A percentile compares a stretch with the other conserved stretches of the same genome.
phyloP scores from a whole-genome alignment of 2,329 filamentous ascomycete species.

The Fusarium mangiferae region DNA sequence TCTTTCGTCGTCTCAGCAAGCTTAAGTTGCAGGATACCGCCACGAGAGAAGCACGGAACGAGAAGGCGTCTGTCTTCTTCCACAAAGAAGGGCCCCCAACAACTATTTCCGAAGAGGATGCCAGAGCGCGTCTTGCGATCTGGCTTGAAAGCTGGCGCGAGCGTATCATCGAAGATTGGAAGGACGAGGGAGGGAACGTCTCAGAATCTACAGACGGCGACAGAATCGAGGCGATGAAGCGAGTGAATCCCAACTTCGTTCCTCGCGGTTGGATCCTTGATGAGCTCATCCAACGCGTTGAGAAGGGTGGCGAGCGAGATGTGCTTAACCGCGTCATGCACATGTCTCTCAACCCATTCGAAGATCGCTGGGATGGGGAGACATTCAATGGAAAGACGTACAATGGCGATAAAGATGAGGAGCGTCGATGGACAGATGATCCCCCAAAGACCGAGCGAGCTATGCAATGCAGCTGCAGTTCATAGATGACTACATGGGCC shows the following conservation, averaged over 20 bases:
- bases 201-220: conserved; percentile 64
- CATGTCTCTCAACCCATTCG: conserved; percentile 85
- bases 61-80: conserved; percentile 80
- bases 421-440: conserved; percentile 85
- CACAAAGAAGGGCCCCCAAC: conserved; percentile 76
- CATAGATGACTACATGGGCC: conserved; percentile 57
- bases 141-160: conserved; percentile 86
- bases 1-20: conserved; percentile 82
- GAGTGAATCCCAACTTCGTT: conserved; percentile 91
- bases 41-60: conserved; percentile 70
- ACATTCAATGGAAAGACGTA: conserved; percentile 60
- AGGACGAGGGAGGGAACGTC: conserved; percentile 54
- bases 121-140: conserved; percentile 72
- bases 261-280: conserved; percentile 93
- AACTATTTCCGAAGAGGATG: conserved; percentile 69
- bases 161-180: conserved; percentile 82
- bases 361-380: conserved; percentile 75
- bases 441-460: conserved; percentile 81
- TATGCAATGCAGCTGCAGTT: conserved; percentile 96
- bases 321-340: conserved; percentile 82
- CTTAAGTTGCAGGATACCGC: conserved; percentile 71
- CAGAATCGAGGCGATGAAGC: conserved; percentile 79
- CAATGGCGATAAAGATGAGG: conserved; percentile 74
- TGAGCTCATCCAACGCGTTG: conserved; percentile 89
- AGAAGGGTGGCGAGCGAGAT: conserved; percentile 83